Base-by-base conservation (phyloP, 2,329 filamentous ascomycete species). In the Neofusicoccum umdonicola region DNA sequence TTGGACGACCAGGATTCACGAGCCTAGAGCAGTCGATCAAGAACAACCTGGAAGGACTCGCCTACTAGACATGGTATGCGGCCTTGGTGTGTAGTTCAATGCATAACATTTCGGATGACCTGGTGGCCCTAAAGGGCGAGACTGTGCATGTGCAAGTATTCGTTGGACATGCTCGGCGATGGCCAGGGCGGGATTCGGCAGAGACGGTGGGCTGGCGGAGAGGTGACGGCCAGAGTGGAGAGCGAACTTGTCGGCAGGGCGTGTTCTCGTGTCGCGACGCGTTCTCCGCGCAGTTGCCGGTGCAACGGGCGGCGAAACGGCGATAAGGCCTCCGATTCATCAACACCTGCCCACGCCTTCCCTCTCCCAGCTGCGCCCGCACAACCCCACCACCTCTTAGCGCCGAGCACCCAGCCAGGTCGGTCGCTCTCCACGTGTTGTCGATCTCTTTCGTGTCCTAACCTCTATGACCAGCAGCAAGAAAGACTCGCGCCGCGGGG, bases 401-500 rank as follows among this genome's bases (percentile, higher is more conserved):
- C 62, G 51, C 62, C 62, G 45, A 47, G 44, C 31, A 50, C 42
- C 39, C 62, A 41, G 17, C 15, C 52, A 57, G 22, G 62, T 64
- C 48, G 13, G 58, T 62, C 39, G 35, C 35, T 15, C 9, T 34
- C 58, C 12, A 27, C 19, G 4, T n/a, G 8, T 35, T 13, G 45
- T 37, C 13, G 27, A 47, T 60, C 41, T 15, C 4, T 34, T 19
- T 31, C 13, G 37, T 6, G 35, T 19, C 39, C 52, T 58, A 51
- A 64, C 51, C 51, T 50, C 17, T 27, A 63, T 64, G 62, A 48
- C 13, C 19, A 64, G 17, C 37, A 15, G 3, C 44, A 64, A 52
- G 44, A 57, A 64, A 58, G 52, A 64, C 52, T 39, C 52, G 11
- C 66, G 74, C 62, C 70, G 72, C 62, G 71, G 72, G 41, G 70